Percentiles rank a stretch among this genome's conserved stretches.
Evolutionary conservation across 1,284 basidiomycete species (phyloP).

Genomic region (Stereum hirsutum): DNA sequence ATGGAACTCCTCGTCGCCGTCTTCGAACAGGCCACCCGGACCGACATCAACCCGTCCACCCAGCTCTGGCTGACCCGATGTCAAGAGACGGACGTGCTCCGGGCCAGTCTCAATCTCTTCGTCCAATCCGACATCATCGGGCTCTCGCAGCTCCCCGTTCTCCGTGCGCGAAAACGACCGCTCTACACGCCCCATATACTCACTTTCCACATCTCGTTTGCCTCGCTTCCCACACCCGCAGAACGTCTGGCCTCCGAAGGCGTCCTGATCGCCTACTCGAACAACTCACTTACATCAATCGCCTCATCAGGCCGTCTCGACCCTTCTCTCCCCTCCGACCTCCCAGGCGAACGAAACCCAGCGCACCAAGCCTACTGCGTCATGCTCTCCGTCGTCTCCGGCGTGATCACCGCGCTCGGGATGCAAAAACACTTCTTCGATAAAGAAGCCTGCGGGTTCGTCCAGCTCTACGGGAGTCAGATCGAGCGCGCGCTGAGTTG

Average conservation of each 20-base stretch:
- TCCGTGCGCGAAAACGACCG: slow-evolving; percentile 53
- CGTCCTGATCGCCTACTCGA: slow-evolving; percentile 73
- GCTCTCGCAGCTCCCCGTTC: slow-evolving; percentile 48
- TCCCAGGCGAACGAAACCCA: slow-evolving; percentile 66
- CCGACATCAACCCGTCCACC: slow-evolving; percentile 58
- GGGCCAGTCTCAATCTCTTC: slow-evolving; percentile 69
- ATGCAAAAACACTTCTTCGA: slow-evolving; percentile 78
- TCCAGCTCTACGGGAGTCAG: slow-evolving; percentile 80
- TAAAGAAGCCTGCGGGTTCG: slow-evolving; percentile 77
- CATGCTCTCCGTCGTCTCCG: slow-evolving; percentile 77
- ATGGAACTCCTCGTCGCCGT: slow-evolving; percentile 74
- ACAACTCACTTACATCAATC: slow-evolving; percentile 69
- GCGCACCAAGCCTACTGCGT: slow-evolving; percentile 78
- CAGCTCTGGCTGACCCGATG: slow-evolving; percentile 72
- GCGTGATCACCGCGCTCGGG: slow-evolving; percentile 59
- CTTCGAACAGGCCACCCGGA: slow-evolving; percentile 71
- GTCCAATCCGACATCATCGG: slow-evolving; percentile 63
- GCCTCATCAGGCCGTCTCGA: slow-evolving; percentile 71
- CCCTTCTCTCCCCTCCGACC: slow-evolving; percentile 55
- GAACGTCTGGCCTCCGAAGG: slow-evolving; percentile 84
- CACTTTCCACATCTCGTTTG: slow-evolving; percentile 82
- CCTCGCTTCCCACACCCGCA: slow-evolving; percentile 66
- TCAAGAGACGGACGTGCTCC: slow-evolving; percentile 77
- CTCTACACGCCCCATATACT: slow-evolving; percentile 72
- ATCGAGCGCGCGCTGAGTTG: slow-evolving; percentile 70